Base-by-base conservation (phyloP, 2,329 filamentous ascomycete species). In the Aureobasidium sp. region DNA sequence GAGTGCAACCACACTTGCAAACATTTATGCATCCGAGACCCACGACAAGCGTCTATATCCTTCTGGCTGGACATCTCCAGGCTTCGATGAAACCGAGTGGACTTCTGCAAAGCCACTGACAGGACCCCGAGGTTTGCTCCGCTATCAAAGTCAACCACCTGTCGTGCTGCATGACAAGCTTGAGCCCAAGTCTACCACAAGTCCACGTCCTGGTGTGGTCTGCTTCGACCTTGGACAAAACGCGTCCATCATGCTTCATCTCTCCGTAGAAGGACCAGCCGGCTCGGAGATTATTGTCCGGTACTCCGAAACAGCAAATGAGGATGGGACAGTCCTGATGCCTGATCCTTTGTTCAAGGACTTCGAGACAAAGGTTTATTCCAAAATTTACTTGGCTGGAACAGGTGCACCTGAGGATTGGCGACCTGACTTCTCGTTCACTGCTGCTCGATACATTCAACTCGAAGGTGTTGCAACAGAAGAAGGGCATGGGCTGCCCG, bases 381-480 rank as follows among this genome's bases (percentile, higher is more conserved):
- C 72, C 27, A 74, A 73, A 7, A 66, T 75, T 57, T 72, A 67
- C 0, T 65, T 76, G 0, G 63, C 68, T 1, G 72, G 73, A 0
- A 67, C 60, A 0, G 69, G 67, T 0, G 50, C 64, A 0, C 31
- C 55, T 19, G 73, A 76, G 57, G 65, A 63, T 6, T 76, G 74
- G 74, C 66, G 69, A 37, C 74, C 74, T 0, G 74, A 76, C 62
- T 76, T 75, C 60, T 74, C 70, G 64, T 76, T 76, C 63, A 77
- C 74, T 3, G 73, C 72, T 43, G 74, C 74, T 1, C 68, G 74
- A 0, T 76, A 75, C 53, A 74, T 76, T 31, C 74, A 76, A 54
- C 65, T 76, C 33, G 74, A 76, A 60, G 73, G 74, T 25, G 73
- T 67, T 1, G 68, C 72, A 0, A 62, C 71, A 4, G 64, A 69